phyloP scores from a whole-genome alignment of 1,284 basidiomycete genomes.

The Moesziomyces parantarcticus region DNA sequence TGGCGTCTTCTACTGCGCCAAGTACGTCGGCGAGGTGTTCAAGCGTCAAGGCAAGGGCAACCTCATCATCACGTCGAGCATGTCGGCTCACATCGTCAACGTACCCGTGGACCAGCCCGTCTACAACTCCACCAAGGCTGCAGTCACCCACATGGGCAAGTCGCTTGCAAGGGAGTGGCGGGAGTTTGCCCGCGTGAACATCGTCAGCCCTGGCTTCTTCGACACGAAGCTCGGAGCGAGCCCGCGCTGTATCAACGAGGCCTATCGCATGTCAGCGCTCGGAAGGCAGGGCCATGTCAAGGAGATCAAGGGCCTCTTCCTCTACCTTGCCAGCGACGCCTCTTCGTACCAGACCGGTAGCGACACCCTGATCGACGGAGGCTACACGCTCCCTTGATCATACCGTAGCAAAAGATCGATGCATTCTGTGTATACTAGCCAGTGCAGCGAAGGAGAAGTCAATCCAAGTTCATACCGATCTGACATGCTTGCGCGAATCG shows the following conservation, averaged over 20 bases:
- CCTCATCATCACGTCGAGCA: slow-evolving; percentile 60
- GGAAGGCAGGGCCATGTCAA: slow-evolving; percentile 62
- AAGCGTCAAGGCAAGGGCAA: slow-evolving; percentile 64
- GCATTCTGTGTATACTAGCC: too few relatives aligned
- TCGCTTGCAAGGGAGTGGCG: slow-evolving; percentile 57
- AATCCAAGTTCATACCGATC: too few relatives aligned
- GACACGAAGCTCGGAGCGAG: slow-evolving; percentile 64
- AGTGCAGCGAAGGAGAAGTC: neutral
- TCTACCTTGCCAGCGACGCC: slow-evolving; percentile 59
- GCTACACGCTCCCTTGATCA: slow-evolving; percentile 51
- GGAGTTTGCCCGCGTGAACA: slow-evolving; percentile 67
- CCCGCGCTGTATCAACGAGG: slow-evolving; percentile 37
- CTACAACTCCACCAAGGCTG: slow-evolving; percentile 61
- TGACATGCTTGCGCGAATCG: too few relatives aligned
- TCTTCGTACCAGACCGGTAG: slow-evolving; percentile 51
- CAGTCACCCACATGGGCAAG: slow-evolving; percentile 59
- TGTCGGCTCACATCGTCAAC: slow-evolving; percentile 60
- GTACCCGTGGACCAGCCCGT: slow-evolving; percentile 54
- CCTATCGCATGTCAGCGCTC: slow-evolving; percentile 53
- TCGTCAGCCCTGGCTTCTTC: slow-evolving; percentile 66
- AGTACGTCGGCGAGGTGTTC: slow-evolving; percentile 60
- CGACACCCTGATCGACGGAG: slow-evolving; percentile 58
- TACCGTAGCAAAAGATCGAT: neutral
- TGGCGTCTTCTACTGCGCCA: slow-evolving; percentile 58
- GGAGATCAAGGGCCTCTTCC: slow-evolving; percentile 64